phyloP scores from a whole-genome alignment of 2,329 filamentous ascomycete genomes.

The Ascochyta pisi region DNA sequence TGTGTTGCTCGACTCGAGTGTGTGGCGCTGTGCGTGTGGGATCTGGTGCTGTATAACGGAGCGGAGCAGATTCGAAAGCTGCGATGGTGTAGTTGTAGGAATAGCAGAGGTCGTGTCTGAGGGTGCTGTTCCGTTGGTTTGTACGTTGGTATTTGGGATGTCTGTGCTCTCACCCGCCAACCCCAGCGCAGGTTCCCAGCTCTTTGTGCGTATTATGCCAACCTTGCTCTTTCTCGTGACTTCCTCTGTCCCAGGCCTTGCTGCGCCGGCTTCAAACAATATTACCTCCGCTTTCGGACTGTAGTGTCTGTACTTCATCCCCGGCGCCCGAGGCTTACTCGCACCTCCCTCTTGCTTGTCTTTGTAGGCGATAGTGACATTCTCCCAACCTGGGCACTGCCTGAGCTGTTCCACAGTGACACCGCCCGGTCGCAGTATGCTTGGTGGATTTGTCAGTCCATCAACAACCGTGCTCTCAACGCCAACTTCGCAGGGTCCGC shows the following conservation, averaged over 20 bases:
- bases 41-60: slow-evolving; percentile 45
- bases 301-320: slow-evolving; percentile 99
- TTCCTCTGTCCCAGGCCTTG: slow-evolving; percentile 36
- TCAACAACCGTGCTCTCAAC: slow-evolving; percentile 98
- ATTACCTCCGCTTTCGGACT: slow-evolving; percentile 87
- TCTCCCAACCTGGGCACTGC: slow-evolving; percentile 79
- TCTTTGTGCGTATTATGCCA: slow-evolving; percentile 50
- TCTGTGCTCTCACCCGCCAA: slow-evolving; percentile 12
- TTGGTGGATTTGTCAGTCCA: slow-evolving; percentile 80
- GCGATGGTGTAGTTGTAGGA: slow-evolving; percentile 4
- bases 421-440: slow-evolving; percentile 85
- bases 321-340: slow-evolving; percentile 78
- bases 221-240: slow-evolving; percentile 41
- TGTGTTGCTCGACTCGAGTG: slow-evolving; percentile 11
- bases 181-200: slow-evolving; percentile 33
- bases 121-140: slow-evolving; percentile 20
- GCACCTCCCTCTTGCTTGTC: slow-evolving; percentile 70
- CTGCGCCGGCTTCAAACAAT: slow-evolving; percentile 71
- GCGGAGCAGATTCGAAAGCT: slow-evolving; percentile 42
- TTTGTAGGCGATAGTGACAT: slow-evolving; percentile 77
- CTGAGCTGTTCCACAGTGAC: slow-evolving; percentile 82
- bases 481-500: slow-evolving; percentile 83
- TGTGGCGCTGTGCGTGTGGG: slow-evolving; percentile 36
- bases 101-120: neutral
- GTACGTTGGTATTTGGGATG: slow-evolving; percentile 3